Conservation (phyloP, 1,284 basidiomycete genomes). For the Ceratobasidium sp. region DNA sequence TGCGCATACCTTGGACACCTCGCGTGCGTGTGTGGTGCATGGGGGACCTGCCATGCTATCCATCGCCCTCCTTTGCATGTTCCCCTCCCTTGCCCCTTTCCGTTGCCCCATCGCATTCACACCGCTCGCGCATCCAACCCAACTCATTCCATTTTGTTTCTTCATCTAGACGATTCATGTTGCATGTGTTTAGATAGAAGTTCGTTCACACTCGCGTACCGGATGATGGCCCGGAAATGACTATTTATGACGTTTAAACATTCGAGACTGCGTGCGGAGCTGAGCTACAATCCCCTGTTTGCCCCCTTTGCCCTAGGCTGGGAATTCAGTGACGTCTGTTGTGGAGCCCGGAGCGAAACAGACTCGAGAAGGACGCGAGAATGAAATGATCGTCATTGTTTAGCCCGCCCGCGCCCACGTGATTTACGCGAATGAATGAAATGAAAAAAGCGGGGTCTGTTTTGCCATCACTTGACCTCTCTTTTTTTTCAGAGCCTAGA, state of each 20-base stretch:
- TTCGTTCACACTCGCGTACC: background rate
- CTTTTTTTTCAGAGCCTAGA: no score
- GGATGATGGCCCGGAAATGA: background rate
- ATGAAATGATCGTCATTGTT: no score
- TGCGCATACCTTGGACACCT: conserved; percentile 24
- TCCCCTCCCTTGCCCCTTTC: background rate
- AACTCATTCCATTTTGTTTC: background rate
- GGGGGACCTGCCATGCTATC: background rate
- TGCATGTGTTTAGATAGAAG: conserved; percentile 24
- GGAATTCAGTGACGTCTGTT: no score
- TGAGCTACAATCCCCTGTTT: no score
- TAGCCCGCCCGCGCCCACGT: no score
- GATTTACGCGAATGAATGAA: no score
- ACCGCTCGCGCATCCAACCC: conserved; percentile 7
- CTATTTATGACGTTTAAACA: background rate
- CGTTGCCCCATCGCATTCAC: conserved; percentile 11
- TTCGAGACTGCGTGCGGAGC: background rate
- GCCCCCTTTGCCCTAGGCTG: no score
- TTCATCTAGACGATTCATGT: conserved; percentile 7
- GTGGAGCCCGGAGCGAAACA: no score
- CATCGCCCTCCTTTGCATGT: conserved; percentile 8
- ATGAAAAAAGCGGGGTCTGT: no score
- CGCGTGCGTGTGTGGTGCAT: conserved; percentile 19
- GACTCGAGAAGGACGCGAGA: no score
- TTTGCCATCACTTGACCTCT: no score